Evolutionary conservation across 129 eudicot species (phyloP).

Genomic region (Daucus carota): DH1_v3.0 NC_030384.2:49585501-49586000

Average conservation of each 20-base stretch:
- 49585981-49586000: constrained; percentile 53
- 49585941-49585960: constrained; percentile 25
- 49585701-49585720: not conserved
- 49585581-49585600: constrained; percentile 44
- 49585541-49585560: constrained; percentile 26
- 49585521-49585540: constrained; percentile 17
- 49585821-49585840: constrained; percentile 20
- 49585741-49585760: constrained; percentile 42
- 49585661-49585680: constrained; percentile 21
- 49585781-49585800: constrained; percentile 62
- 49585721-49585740: constrained; percentile 34
- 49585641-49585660: constrained; percentile 19
- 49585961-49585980: constrained; percentile 14
- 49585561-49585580: constrained; percentile 25
- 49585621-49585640: constrained; percentile 22
- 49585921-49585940: constrained; percentile 19
- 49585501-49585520: constrained; percentile 28
- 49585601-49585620: constrained; percentile 40
- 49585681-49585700: constrained; percentile 12
- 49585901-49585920: constrained; percentile 20
- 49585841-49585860: constrained; percentile 30
- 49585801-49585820: constrained; percentile 39
- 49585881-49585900: constrained; percentile 41
- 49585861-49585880: constrained; percentile 38
- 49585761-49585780: constrained; percentile 37